Evolutionary conservation across 768 basidiomycete species (phyloP), one percentile per base, ranked within the genome.

Genomic region (Collybia mongolica): DNA sequence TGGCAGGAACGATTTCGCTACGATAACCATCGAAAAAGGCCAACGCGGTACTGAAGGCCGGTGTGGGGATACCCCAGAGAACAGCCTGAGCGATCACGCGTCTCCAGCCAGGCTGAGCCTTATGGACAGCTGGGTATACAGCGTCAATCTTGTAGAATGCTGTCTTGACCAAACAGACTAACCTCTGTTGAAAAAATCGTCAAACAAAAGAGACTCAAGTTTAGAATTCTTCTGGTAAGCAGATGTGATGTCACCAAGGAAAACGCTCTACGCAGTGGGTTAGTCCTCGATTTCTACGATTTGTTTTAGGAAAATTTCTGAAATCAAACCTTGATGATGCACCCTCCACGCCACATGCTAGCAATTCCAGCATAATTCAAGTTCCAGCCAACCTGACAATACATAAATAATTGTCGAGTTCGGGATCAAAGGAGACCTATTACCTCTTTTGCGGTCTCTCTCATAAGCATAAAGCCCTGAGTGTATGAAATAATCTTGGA

Each of bases 401-500:
- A 36, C 28, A 19, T 46, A 36, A 49, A 40, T 39, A 4, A 42
- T 42, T 28, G 36, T 32, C 14, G 5, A 26, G 41, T 23, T 20
- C 11, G 17, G 22, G 22, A 28, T 22, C 5, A 24, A 43, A 19
- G 28, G 18, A 19, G 19, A 6, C n/a, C 6, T 11, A 61, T 70
- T 49, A 84, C 88, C 80, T 97, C 94, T 70, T 93, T 92, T 39
- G 95, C 97, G 44, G 94, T 95, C 73, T 98, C 90, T 58, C 97
- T 82, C 94, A 99, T 97, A 64, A 99, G 83, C 85, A 99, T 96
- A 80, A 98, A 99, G 58, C 97, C 97, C 73, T 99, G 97, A 4
- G 96, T 92, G 79, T 99, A 99, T 24, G 96, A 98, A 63, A 98
- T 96, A 71, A 99, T 94, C 81, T 99, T 99, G 61, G 95, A 97